Evolutionary conservation across 1,284 basidiomycete genomes (phyloP), one percentile per base, ranked within the genome.

Genomic region (Microbotryum lychnidis-dioicae): DNA sequence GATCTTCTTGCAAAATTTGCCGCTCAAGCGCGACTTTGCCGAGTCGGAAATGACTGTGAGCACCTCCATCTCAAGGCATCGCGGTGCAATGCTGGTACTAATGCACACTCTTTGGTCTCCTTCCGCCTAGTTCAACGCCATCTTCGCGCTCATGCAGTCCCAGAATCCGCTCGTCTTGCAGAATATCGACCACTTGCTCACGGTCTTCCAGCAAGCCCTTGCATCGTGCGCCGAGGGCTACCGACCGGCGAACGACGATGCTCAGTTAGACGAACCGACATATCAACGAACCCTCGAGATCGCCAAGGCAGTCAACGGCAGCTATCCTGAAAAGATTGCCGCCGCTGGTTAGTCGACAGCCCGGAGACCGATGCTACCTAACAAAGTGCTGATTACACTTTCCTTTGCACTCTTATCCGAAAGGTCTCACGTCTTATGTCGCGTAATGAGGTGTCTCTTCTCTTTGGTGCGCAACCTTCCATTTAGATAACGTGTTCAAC

Each of bases 131-230:
- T 94, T 96, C 83, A 83, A 85, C 51, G 87, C 89, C 29, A 80
- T 98, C 72, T 92, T 98, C 83, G 81, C 86, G 68, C 80, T 98
- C 55, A 91, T 93, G 81, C 82, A 84, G 70, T 82, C 80, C 49
- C 83, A 87, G 73, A 84, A 89, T 45, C 73, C 78, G 14, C 80
- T 81, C 47, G 80, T 84, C 1, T 81, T 96, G 61, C 80, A 82
- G 54, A 71, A 89, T 77, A 81, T 97, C 73, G 91, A 96, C 74
- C 82, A 82, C 59, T 79, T 99, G 53, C 80, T 98, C 37, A 79
- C 80, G 27, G 85, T 94, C 50, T 96, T 97, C 70, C 84, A 83
- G 18, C 82, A 86, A 74, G 91, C 94, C 50, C 82, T 98, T 31
- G 85, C 67, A 29, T 71, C 72, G 56, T 47, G 63, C 6, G 63